Evolutionary conservation across 1,284 basidiomycete species (phyloP), one percentile per base, ranked within the genome.

Genomic region (Moniliophthora roreri): DNA sequence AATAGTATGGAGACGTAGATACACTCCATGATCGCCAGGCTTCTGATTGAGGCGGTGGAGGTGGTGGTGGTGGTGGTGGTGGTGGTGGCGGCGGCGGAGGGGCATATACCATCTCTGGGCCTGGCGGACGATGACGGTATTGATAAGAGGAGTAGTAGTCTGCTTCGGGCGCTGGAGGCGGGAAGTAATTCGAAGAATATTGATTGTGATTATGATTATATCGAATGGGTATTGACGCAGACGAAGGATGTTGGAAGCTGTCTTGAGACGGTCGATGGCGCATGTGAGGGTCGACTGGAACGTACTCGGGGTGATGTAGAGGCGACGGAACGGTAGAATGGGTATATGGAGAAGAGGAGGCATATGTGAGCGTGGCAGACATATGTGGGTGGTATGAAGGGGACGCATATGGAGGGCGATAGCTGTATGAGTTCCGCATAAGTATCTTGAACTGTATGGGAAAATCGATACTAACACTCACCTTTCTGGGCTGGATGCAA

Each of bases 1-100:
- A 6, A 21, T 20, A 21, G 32, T n/a, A 20, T 18, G 21, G 11
- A 20, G 35, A 35, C n/a, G 32, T 20, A 35, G 40, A n/a, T 21
- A 40, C n/a, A 35, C n/a, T 45, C 54, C 54, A 56, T 15, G 51
- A 45, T 37, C 54, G 44, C 54, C 54, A 56, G 10, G 35, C 44
- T 20, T 54, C 38, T 23, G 20, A 34, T 18, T n/a, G 48, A 1
- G 47, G 32, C 16, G 39, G 24, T 42, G 38, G 45, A 11, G 35
- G 51, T 26, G 44, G 50, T 15, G 51, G 34, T 35, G 36, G 39
- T 16, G 34, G 26, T 24, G 45, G 52, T 35, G 39, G 52, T 34
- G 42, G 39, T 7, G 51, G 51, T 38, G 51, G 44, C 18, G 45
- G 45, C 11, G 52, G 48, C 24, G 42, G 32, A 36, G 41, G 45